Base-by-base conservation (phyloP, 169 alveolate genomes). In the Cryptosporidium baileyi region DNA sequence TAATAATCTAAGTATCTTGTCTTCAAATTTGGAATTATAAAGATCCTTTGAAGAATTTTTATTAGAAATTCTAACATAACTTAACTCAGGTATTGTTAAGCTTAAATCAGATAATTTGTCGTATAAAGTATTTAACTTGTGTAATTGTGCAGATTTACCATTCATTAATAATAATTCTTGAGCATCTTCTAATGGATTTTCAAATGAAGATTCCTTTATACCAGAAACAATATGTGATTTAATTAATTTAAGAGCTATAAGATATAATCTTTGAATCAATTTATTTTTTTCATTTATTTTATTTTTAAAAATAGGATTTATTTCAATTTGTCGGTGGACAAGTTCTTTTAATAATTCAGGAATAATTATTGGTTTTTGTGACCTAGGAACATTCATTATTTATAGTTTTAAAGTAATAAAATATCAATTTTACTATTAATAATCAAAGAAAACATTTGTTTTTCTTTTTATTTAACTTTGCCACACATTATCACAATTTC, bases 161-260 rank as follows among this genome's bases (percentile, higher is more conserved):
- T 28, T 54, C 6, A 43, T 38, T 11, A 74, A 17, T 9, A 74
- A 28, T 22, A 74, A 26, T 59, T 74, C 85, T 22, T 54, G 85
- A 3, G 74, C 74, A 24, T 74, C 63, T 38, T 74, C 85, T 0
- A 74, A 60, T 7, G 85, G 85, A 54, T 51, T 54, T 11, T 40
- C 85, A 36, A 24, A 38, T 15, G 17, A 28, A 6, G 74, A 19
- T 36, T 54, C 67, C 49, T 54, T 74, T 28, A 40, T 17, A 4
- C 85, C 85, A 3, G 85, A 74, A 22, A 74, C 85, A 11, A 74
- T 74, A 22, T 74, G 85, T 34, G 85, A 32, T 19, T 74, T 74
- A 7, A 74, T 54, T 2, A 74, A 44, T 15, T 74, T 74, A 15
- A 74, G 57, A 52, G 85, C 32, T 3, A 54, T 22, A n/a, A 74